phyloP scores from a whole-genome alignment of 108 stramenopile genomes.

The Craspedostauros australis region DNA sequence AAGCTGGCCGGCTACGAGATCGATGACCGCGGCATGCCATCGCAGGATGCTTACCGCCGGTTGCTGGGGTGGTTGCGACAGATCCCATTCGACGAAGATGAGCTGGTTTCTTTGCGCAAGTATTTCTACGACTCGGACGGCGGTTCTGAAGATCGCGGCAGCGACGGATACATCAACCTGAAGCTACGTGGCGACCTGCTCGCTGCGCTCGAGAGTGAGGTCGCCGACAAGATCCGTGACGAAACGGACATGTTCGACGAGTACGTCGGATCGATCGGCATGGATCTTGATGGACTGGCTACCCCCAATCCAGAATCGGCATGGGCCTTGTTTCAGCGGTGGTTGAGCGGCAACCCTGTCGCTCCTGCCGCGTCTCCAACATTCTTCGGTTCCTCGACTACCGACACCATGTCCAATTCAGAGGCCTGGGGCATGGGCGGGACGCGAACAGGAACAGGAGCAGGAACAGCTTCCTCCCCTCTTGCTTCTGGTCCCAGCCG shows the following conservation, averaged over 20 bases:
- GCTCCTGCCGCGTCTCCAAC: too few relatives aligned
- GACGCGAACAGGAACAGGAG: too few relatives aligned
- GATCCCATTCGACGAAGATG: constrained; percentile 88
- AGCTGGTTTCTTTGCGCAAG: constrained; percentile 66
- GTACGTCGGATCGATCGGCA: constrained; percentile 47
- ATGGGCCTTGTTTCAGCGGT: constrained; percentile 30
- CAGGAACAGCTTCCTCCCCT: too few relatives aligned
- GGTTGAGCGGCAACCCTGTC: not conserved
- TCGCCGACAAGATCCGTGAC: constrained; percentile 75
- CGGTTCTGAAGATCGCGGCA: constrained; percentile 57
- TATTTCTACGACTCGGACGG: constrained; percentile 77
- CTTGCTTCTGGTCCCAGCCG: too few relatives aligned
- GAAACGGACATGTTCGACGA: constrained; percentile 34
- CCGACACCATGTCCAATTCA: too few relatives aligned
- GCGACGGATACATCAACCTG: constrained; percentile 67
- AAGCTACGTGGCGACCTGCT: constrained; percentile 80
- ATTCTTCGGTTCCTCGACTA: too few relatives aligned
- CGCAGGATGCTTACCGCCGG: constrained; percentile 77
- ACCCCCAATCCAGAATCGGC: not conserved
- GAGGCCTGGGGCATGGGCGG: too few relatives aligned
- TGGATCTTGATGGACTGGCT: constrained; percentile 43
- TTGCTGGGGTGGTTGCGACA: constrained; percentile 79
- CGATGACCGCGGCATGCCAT: constrained; percentile 60
- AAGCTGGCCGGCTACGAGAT: constrained; percentile 32
- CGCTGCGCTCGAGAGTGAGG: constrained; percentile 73